These are phyloP conservation scores for Gymnopilus dilepis DNA, from an alignment of 768 basidiomycete species.

Conservation along the genomic window DNA sequence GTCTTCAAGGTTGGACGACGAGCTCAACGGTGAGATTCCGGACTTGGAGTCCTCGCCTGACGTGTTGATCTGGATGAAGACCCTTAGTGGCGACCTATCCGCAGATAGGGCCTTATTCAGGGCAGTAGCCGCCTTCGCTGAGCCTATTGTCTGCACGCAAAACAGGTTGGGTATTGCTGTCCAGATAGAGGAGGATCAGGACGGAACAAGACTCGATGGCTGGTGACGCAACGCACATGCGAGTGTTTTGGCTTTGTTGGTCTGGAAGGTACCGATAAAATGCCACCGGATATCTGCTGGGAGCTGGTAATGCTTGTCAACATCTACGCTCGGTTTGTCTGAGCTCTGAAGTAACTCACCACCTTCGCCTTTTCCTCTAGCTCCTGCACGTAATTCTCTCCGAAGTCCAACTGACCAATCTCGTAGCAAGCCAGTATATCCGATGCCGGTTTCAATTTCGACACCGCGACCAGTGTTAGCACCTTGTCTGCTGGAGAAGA, in stretches of 20 bases:
- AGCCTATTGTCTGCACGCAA: constrained; percentile 86
- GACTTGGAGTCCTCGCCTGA: constrained; percentile 93
- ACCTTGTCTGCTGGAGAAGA: constrained; percentile 34
- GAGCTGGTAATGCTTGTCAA: constrained; percentile 54
- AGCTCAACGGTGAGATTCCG: constrained; percentile 68
- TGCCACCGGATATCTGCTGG: constrained; percentile 92
- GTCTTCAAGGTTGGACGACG: constrained; percentile 35
- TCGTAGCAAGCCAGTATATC: constrained; percentile 88
- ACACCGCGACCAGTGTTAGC: constrained; percentile 79
- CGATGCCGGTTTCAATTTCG: constrained; percentile 88
- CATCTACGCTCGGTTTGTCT: not conserved
- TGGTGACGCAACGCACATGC: constrained; percentile 65
- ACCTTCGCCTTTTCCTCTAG: constrained; percentile 82
- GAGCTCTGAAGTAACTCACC: constrained; percentile 43
- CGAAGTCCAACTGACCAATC: constrained; percentile 87
- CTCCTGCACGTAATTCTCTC: constrained; percentile 98
- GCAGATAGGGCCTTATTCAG: constrained; percentile 74
- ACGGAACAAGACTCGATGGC: constrained; percentile 13
- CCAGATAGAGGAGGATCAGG: not conserved
- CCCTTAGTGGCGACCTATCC: constrained; percentile 70
- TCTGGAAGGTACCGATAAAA: constrained; percentile 93
- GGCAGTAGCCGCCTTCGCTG: constrained; percentile 77
- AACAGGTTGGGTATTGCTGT: constrained; percentile 88
- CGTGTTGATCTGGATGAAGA: constrained; percentile 94
- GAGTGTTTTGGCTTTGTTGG: constrained; percentile 91